Percentiles rank a stretch among this genome's conserved stretches.
Conservation (phyloP, 1,284 basidiomycete genomes). For the Xerocomus minutiporus region DNA sequence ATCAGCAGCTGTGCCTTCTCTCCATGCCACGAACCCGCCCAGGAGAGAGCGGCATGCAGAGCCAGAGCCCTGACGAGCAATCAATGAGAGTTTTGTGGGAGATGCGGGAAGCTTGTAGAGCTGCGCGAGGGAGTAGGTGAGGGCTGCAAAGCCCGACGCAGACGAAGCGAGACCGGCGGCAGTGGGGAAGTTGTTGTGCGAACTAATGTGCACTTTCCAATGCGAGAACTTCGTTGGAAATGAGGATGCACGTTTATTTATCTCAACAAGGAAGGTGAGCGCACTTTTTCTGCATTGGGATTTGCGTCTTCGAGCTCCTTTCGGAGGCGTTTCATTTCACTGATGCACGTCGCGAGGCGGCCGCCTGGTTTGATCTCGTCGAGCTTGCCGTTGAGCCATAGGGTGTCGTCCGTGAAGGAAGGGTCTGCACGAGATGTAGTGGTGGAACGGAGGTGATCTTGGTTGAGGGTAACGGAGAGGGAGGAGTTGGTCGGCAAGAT, state of each 20-base stretch:
- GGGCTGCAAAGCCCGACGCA: constrained; percentile 94
- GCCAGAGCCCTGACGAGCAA: constrained; percentile 95
- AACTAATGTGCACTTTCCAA: constrained; percentile 81
- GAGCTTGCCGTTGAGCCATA: constrained; percentile 94
- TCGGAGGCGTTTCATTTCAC: constrained; percentile 81
- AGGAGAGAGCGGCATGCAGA: constrained; percentile 97
- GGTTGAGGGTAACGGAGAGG: constrained; percentile 93
- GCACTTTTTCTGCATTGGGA: constrained; percentile 61
- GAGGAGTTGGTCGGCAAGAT: constrained; percentile 98
- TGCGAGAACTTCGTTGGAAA: constrained; percentile 55
- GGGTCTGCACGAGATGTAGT: constrained; percentile 88
- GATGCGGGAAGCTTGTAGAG: constrained; percentile 80
- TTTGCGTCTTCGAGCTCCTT: constrained; percentile 70
- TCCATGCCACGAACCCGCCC: constrained; percentile 97
- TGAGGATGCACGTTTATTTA: constrained; percentile 5
- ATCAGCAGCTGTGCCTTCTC: constrained; percentile 51
- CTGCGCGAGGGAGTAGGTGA: constrained; percentile 83
- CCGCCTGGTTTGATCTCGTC: constrained; percentile 84
- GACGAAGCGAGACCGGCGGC: constrained; percentile 97
- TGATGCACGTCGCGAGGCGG: constrained; percentile 81
- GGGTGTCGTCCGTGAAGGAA: constrained; percentile 61
- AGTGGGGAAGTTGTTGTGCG: constrained; percentile 98
- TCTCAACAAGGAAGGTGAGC: constrained; percentile 16
- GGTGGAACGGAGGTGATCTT: constrained; percentile 92
- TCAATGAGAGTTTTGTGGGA: constrained; percentile 77